Evolutionary conservation across 164 flowering plant genomes (phyloP).

Genomic region (Tetrastigma voinierianum): DNA sequence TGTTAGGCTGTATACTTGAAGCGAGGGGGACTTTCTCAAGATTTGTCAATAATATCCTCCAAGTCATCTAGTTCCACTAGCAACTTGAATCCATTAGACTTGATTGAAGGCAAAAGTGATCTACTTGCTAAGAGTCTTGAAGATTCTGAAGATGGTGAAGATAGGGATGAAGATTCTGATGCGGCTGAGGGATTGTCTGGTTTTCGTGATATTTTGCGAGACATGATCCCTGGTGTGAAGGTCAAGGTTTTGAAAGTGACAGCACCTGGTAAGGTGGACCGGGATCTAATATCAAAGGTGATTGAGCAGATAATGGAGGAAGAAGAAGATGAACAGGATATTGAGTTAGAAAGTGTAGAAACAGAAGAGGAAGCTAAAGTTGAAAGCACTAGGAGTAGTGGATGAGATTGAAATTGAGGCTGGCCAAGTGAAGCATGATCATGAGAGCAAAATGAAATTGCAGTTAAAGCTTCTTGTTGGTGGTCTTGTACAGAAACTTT

Average conservation of each 20-base stretch:
- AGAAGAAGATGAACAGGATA: conserved; percentile 59
- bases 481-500: conserved; percentile 52
- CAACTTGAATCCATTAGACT: conserved; percentile 35
- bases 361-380: conserved; percentile 44
- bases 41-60: conserved; percentile 27
- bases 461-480: conserved; percentile 70
- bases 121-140: conserved; percentile 33
- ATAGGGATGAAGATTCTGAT: conserved; percentile 60
- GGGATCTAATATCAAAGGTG: conserved; percentile 63
- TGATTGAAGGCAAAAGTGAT: conserved; percentile 51
- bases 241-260: conserved; percentile 79
- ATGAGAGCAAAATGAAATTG: conserved; percentile 43
- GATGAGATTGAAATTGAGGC: conserved; percentile 50
- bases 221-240: conserved; percentile 86
- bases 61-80: conserved; percentile 30
- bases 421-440: conserved; percentile 30
- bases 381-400: conserved; percentile 40
- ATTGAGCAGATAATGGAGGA: conserved; percentile 74
- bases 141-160: conserved; percentile 58
- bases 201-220: conserved; percentile 57
- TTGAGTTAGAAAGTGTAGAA: conserved; percentile 46
- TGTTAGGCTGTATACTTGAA: conserved; percentile 83
- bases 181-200: conserved; percentile 42
- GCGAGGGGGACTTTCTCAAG: conserved; percentile 34
- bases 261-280: conserved; percentile 61